These are phyloP conservation scores for Stagonosporopsis chrysanthemi DNA, from an alignment of 2,329 filamentous ascomycete genomes.

Conservation along the genomic window DNA sequence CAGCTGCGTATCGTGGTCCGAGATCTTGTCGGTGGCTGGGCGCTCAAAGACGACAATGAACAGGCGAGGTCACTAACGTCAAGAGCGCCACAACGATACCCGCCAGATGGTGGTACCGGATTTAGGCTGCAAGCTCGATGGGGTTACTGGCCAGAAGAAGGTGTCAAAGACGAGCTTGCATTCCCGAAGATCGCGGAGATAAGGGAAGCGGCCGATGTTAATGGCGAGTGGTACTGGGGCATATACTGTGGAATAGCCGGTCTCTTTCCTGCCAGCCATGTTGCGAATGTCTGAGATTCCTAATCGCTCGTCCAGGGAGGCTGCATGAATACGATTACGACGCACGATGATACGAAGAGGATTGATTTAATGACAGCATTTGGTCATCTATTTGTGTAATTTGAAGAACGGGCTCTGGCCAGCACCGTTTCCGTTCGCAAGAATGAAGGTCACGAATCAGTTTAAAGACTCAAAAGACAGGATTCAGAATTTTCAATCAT, in stretches of 20 bases:
- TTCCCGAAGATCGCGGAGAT: conserved; percentile 88
- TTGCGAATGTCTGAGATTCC: conserved; percentile 1
- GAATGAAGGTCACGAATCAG: no score
- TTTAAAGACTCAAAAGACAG: no score
- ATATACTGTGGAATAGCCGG: conserved; percentile 82
- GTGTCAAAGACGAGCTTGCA: conserved; percentile 74
- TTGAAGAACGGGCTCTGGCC: neutral
- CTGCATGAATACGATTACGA: neutral
- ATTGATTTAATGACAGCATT: neutral
- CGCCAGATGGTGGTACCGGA: conserved; percentile 78
- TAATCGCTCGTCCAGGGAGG: neutral
- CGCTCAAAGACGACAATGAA: conserved; percentile 68
- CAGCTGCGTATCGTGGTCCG: conserved; percentile 72
- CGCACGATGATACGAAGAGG: neutral
- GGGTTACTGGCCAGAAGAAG: conserved; percentile 76
- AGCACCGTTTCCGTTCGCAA: no score
- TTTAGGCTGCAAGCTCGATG: conserved; percentile 70
- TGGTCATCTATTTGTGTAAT: neutral
- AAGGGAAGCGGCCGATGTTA: conserved; percentile 82
- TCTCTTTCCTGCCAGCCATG: conserved; percentile 82
- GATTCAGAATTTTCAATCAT: no score
- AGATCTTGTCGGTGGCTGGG: conserved; percentile 79
- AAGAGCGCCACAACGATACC: conserved; percentile 58
- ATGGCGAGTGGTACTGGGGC: conserved; percentile 90
- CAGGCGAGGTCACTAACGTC: conserved; percentile 16